phyloP scores from a whole-genome alignment of 1,284 basidiomycete species.

The Sanguinoderma infundibulare region DNA sequence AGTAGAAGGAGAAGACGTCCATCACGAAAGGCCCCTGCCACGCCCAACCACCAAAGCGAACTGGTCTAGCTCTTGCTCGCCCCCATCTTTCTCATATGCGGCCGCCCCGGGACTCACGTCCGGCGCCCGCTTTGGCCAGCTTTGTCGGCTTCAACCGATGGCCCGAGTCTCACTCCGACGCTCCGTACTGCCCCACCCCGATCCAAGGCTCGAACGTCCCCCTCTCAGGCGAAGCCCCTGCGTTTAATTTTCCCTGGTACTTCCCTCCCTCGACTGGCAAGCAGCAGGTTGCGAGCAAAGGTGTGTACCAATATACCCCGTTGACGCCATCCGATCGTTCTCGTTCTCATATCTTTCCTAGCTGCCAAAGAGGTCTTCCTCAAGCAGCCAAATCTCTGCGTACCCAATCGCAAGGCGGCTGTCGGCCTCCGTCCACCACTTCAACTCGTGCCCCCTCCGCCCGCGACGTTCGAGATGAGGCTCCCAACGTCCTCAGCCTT shows the following conservation, averaged over 20 bases:
- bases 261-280: background rate
- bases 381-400: background rate
- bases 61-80: background rate
- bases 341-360: background rate
- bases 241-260: background rate
- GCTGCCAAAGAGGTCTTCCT: background rate
- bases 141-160: constrained; percentile 1
- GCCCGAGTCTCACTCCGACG: no score
- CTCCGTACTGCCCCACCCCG: no score
- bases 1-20: no score
- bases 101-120: background rate
- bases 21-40: background rate
- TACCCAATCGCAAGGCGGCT: background rate
- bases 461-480: background rate
- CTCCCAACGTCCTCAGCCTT: background rate
- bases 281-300: background rate
- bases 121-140: background rate
- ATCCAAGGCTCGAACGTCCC: background rate
- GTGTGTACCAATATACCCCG: background rate
- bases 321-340: no score
- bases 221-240: background rate
- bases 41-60: background rate
- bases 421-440: background rate
- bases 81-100: background rate
- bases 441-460: background rate